Evolutionary conservation across 2,329 filamentous ascomycete species (phyloP).

Genomic region (Zelopaecilomyces penicillatus): DNA sequence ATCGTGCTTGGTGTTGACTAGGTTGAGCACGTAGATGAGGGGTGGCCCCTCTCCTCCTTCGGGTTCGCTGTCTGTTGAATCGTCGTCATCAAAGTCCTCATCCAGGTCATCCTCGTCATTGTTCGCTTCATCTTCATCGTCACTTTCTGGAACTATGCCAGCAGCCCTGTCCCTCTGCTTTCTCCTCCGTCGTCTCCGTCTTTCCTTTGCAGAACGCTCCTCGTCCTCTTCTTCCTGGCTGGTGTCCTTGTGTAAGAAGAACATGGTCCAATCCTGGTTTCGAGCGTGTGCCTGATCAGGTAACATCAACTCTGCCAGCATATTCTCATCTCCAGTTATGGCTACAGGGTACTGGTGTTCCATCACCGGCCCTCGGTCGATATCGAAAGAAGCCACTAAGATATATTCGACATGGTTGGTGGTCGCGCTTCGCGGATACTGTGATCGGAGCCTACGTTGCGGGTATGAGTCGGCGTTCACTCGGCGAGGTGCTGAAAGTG

Average conservation of each 20-base stretch:
- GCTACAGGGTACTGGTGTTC: slow-evolving; percentile 94
- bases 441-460: slow-evolving; percentile 55
- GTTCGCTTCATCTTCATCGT: slow-evolving; percentile 33
- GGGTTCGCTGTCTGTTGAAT: slow-evolving; percentile 52
- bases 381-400: slow-evolving; percentile 92
- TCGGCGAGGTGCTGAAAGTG: slow-evolving; percentile 44
- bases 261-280: slow-evolving; percentile 98
- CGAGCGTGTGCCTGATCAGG: slow-evolving; percentile 93
- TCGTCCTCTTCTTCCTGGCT: slow-evolving; percentile 74
- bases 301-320: slow-evolving; percentile 97
- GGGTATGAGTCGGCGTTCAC: slow-evolving; percentile 43
- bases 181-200: slow-evolving; percentile 42
- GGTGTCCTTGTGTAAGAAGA: slow-evolving; percentile 94
- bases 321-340: slow-evolving; percentile 94
- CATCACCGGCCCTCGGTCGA: slow-evolving; percentile 93
- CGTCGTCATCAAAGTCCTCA: slow-evolving; percentile 42
- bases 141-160: slow-evolving; percentile 38
- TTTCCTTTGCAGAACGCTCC: slow-evolving; percentile 50
- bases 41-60: slow-evolving; percentile 77
- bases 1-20: slow-evolving; percentile 98
- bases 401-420: slow-evolving; percentile 99
- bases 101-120: slow-evolving; percentile 42
- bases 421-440: slow-evolving; percentile 63
- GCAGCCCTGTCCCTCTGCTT: slow-evolving; percentile 43
- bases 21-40: slow-evolving; percentile 90